A percentile compares a stretch with the other conserved stretches of the same genome.
phyloP scores from a whole-genome alignment of 768 basidiomycete species.

The Hygrophorus russula region DNA sequence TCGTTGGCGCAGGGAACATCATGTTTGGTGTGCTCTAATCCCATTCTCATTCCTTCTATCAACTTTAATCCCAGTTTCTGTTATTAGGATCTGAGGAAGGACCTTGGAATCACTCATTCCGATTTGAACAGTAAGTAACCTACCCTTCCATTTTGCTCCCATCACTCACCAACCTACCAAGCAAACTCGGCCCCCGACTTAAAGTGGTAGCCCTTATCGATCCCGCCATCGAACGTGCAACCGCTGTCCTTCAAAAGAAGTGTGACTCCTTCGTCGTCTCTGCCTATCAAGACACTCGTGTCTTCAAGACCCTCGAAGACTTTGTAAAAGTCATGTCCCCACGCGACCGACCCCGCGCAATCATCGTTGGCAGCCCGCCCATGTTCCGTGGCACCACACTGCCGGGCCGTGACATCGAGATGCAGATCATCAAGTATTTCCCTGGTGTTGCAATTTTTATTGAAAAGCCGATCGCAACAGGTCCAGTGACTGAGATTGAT shows the following conservation, averaged over 20 bases:
- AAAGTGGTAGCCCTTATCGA: constrained; percentile 95
- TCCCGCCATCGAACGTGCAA: constrained; percentile 75
- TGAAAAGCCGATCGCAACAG: constrained; percentile 89
- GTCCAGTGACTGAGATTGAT: constrained; percentile 53
- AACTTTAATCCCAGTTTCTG: background rate
- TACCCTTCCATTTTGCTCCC: background rate
- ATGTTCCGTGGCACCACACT: constrained; percentile 78
- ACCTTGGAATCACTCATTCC: constrained; percentile 90
- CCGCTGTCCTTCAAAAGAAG: constrained; percentile 76
- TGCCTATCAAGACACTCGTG: constrained; percentile 83
- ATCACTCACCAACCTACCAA: constrained; percentile 15
- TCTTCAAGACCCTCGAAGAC: constrained; percentile 78
- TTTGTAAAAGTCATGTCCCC: constrained; percentile 56
- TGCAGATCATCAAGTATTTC: constrained; percentile 79
- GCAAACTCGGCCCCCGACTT: constrained; percentile 91
- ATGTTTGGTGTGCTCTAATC: constrained; percentile 70
- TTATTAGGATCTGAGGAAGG: constrained; percentile 70
- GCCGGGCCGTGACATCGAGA: constrained; percentile 75
- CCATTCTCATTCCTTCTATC: background rate
- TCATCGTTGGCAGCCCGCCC: constrained; percentile 88
- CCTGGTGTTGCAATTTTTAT: constrained; percentile 84
- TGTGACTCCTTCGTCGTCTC: constrained; percentile 87
- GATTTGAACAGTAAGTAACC: constrained; percentile 66
- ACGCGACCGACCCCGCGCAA: constrained; percentile 61
- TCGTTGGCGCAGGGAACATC: constrained; percentile 94